Conservation (phyloP, 768 basidiomycete species). For the Glaciozyma martinii region DNA sequence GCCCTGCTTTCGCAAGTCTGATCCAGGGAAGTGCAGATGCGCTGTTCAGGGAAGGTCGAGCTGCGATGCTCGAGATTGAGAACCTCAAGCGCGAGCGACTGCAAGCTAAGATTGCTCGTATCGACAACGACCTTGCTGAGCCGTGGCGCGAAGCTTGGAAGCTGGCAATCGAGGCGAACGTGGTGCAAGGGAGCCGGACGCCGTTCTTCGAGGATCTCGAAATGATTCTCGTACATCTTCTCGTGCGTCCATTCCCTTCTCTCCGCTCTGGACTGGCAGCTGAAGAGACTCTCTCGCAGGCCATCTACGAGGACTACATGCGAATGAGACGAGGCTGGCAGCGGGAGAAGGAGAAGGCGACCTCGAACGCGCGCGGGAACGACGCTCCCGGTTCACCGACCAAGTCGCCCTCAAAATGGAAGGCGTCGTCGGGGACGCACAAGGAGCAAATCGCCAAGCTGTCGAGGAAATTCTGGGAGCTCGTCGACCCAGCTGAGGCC, state of each 20-base stretch:
- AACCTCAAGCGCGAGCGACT: neutral
- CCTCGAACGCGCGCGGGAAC: neutral
- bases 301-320: slow-evolving; percentile 7
- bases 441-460: slow-evolving; percentile 16
- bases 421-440: neutral
- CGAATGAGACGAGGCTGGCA: neutral
- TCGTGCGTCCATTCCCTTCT: neutral
- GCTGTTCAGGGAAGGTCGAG: neutral
- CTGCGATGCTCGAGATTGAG: neutral
- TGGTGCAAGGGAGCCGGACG: neutral
- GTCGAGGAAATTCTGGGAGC: slow-evolving; percentile 10
- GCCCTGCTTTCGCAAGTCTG: neutral
- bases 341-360: neutral
- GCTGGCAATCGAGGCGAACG: neutral
- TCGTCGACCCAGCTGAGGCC: neutral
- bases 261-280: too few relatives aligned
- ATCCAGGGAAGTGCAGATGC: neutral
- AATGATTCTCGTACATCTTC: slow-evolving; percentile 6
- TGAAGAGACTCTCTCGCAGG: slow-evolving; percentile 2
- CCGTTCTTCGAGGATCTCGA: neutral
- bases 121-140: neutral
- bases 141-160: neutral
- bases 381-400: slow-evolving; percentile 12
- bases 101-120: neutral
- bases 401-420: slow-evolving; percentile 20